A percentile compares a stretch with the other conserved stretches of the same genome.
These are phyloP conservation scores for Oryza officinalis DNA, from an alignment of 176 grass and related monocot genomes.

Conservation along the genomic window DNA sequence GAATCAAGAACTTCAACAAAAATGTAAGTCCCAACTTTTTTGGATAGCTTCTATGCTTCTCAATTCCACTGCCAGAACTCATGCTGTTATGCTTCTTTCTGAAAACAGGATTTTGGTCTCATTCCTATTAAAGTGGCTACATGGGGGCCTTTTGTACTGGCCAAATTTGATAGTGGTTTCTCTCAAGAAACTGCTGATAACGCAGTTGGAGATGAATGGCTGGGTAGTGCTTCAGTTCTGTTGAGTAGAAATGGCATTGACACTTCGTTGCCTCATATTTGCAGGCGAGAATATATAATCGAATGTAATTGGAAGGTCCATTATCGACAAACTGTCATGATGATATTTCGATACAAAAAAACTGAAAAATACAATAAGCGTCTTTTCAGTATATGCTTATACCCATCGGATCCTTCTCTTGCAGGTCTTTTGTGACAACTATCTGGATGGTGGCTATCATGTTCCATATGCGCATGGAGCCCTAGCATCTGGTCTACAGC, in stretches of 20 bases:
- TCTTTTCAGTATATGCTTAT: constrained; percentile 10
- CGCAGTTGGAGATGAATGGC: constrained; percentile 71
- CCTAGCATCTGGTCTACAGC: constrained; percentile 88
- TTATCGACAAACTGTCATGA: constrained; percentile 17
- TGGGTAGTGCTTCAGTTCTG: constrained; percentile 73
- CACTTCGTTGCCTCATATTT: constrained; percentile 71
- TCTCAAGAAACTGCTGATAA: constrained; percentile 47
- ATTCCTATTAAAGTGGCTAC: constrained; percentile 67
- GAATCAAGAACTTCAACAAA: constrained; percentile 86
- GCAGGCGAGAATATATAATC: constrained; percentile 85
- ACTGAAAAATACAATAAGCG: not conserved
- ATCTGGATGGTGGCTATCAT: constrained; percentile 98
- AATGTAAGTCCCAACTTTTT: constrained; percentile 46
- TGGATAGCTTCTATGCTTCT: constrained; percentile 7
- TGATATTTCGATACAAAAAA: constrained; percentile 6
- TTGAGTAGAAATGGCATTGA: constrained; percentile 70
- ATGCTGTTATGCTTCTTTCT: constrained; percentile 28
- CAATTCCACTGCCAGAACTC: not conserved
- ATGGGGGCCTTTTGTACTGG: constrained; percentile 90
- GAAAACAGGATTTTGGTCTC: constrained; percentile 76
- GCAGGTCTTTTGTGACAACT: constrained; percentile 96
- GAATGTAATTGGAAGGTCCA: constrained; percentile 97
- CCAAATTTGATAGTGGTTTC: constrained; percentile 48
- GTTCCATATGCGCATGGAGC: constrained; percentile 90
- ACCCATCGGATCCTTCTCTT: constrained; percentile 8